These are phyloP conservation scores for Fermentozyma sake DNA, from an alignment of 1,139 yeast genomes.

Conservation along the genomic window DNA sequence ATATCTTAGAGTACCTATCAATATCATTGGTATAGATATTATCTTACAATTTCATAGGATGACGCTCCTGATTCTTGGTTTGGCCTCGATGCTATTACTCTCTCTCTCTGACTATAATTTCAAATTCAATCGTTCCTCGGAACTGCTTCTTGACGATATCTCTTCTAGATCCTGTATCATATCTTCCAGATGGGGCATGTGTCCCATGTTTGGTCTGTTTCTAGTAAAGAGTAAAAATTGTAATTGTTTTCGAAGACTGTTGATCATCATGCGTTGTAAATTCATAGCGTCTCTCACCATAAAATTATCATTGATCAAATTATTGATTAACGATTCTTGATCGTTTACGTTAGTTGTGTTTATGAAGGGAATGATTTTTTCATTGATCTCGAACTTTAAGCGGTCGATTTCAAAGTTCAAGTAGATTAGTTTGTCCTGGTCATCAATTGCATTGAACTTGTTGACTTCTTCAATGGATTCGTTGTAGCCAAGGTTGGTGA, in stretches of 20 bases:
- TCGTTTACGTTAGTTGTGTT: constrained; percentile 23
- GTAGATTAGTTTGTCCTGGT: constrained; percentile 31
- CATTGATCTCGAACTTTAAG: constrained; percentile 39
- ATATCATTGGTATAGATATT: too few species aligned
- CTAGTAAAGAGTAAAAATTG: constrained; percentile 46
- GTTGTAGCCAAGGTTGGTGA: constrained; percentile 48
- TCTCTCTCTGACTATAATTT: too few species aligned
- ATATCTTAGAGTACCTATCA: too few species aligned
- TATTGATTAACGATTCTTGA: constrained; percentile 34
- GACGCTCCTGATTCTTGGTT: too few species aligned
- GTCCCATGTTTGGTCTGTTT: constrained; percentile 1
- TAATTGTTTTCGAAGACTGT: constrained; percentile 47
- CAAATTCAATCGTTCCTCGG: constrained; percentile 36
- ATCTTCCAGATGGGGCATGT: constrained; percentile 4
- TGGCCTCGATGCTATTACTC: too few species aligned
- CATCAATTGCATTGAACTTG: constrained; percentile 20
- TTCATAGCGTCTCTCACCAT: constrained; percentile 48
- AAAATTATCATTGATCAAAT: constrained; percentile 39
- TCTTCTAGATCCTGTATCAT: constrained; percentile 13
- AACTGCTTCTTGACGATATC: constrained; percentile 24
- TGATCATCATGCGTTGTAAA: constrained; percentile 41
- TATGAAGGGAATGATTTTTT: constrained; percentile 36
- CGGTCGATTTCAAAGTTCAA: constrained; percentile 38
- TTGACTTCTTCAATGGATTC: constrained; percentile 45
- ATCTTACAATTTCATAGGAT: too few species aligned